Evolutionary conservation across 306 rosid genomes (phyloP), one percentile per base, ranked within the genome.

Genomic region (Cyclanthera cordifolia): DNA sequence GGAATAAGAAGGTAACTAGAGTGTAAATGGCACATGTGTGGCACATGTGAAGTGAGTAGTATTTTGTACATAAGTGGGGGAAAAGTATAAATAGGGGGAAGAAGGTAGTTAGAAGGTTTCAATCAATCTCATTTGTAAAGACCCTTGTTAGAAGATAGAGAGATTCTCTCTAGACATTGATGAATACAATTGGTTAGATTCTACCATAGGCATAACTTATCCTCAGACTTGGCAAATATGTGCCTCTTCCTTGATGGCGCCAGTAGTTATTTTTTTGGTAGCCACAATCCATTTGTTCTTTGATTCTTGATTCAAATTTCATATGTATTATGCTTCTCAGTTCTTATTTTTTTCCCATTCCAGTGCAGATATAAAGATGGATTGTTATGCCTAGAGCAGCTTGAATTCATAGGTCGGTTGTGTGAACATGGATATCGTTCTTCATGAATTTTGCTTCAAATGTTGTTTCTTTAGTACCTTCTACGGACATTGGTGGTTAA

Each of bases 361-460:
- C 6, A 12, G 39, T 78, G 58, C 57, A 87, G 95, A 79, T 67
- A 69, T 34, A 66, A 39, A 76, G 55, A 73, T 61, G 67, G 58
- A 60, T 49, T 27, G 14, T 66, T 51, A 57, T 78, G 64, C 47
- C 34, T 76, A 37, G 72, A 71, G 74, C 28, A 71, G 72, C 59
- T 49, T 69, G 60, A 64, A 66, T 46, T 14, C 34, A 7, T 2
- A 12, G 20, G 23, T 23, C 19, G 24, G n/a, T n/a, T 39, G n/a
- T 3, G 37, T 45, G 61, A 54, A 54, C 56, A 46, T 73, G 82
- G 49, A 71, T 63, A 58, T 37, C 66, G 39, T 76, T 71, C 73
- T 61, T 14, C 72, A 10, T 72, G 72, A 69, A 60, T 77, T 76
- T 14, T 16, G 72, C 53, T 20, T 15, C 73, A 60, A 75, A 72